Evolutionary conservation across 2,329 filamentous ascomycete species (phyloP), one percentile per base, ranked within the genome.

Genomic region (Fusarium annulatum): DNA sequence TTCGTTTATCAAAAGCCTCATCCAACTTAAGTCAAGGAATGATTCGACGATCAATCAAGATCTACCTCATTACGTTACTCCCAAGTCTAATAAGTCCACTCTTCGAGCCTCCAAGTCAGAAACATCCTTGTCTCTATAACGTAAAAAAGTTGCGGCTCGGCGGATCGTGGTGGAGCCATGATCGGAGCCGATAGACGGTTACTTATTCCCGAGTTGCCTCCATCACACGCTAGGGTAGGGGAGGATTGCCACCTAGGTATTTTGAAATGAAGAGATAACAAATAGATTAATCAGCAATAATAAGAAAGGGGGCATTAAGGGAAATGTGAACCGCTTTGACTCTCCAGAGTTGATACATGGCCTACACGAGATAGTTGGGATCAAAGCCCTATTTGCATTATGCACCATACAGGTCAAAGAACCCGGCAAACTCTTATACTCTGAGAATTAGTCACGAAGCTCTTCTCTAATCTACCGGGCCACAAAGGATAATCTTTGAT

Each of bases 61-160:
- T 23, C 30, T n/a, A 69, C 63, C 36, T 6, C 7, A 69, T 68
- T 64, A 69, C 66, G 64, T 68, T 56, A 51, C 38, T 52, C 18
- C 6, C 21, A 49, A 28, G 39, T 45, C 64, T 69, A 68, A 68
- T 28, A 19, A 49, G 21, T 14, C 43, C 23, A 38, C 55, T 28
- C 21, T 33, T 18, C 26, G 9, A 30, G 26, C 5, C 6, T 36
- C 9, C 21, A 41, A 61, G 9, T n/a, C 16, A 28, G 9, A 34
- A 41, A 63, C 2, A 69, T 36, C 66, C 66, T 5, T 64, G 66
- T 68, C 42, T 56, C 48, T 43, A 67, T 69, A 69, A 69, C 66
- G 66, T 69, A 69, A 69, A 64, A 69, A n/a, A 2, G 34, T 26
- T 60, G 64, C 64, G 64, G 63, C 64, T 55, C 64, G 26, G 51